Percentiles rank a stretch among this genome's conserved stretches.
Evolutionary conservation across 2,329 filamentous ascomycete species (phyloP).

Genomic region (Colletotrichum coccodes): DNA sequence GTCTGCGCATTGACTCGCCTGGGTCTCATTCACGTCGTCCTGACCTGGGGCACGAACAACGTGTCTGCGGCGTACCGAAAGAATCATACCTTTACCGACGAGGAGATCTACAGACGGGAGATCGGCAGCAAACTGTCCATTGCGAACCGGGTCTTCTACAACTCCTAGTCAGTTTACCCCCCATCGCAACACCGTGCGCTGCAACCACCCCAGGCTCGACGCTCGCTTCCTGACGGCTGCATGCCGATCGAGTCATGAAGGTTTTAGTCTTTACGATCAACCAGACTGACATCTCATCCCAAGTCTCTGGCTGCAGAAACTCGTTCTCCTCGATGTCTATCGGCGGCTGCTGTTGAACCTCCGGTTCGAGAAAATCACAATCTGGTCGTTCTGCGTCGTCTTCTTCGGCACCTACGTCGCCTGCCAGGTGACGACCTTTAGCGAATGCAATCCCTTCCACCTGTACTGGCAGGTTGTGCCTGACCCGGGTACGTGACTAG

Average conservation of each 20-base stretch:
- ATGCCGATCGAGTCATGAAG: slow-evolving; percentile 7
- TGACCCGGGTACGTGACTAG: slow-evolving; percentile 41
- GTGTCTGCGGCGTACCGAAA: slow-evolving; percentile 38
- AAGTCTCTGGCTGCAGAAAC: slow-evolving; percentile 43
- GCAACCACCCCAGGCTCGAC: background rate
- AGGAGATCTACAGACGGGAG: slow-evolving; percentile 45
- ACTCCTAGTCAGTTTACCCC: slow-evolving; percentile 43
- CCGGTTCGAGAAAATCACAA: slow-evolving; percentile 37
- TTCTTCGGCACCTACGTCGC: slow-evolving; percentile 43
- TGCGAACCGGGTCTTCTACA: slow-evolving; percentile 44
- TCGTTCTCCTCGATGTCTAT: slow-evolving; percentile 41
- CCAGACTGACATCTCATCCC: background rate
- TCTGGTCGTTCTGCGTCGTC: slow-evolving; percentile 39
- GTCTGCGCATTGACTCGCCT: slow-evolving; percentile 40
- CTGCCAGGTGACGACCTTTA: slow-evolving; percentile 45
- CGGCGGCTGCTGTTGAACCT: slow-evolving; percentile 38
- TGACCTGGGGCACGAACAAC: slow-evolving; percentile 49
- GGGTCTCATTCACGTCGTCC: slow-evolving; percentile 44
- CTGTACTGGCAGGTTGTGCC: slow-evolving; percentile 67
- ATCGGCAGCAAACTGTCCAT: slow-evolving; percentile 47
- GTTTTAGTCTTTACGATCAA: background rate
- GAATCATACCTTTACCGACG: slow-evolving; percentile 38
- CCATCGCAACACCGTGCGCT: background rate
- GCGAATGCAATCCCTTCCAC: slow-evolving; percentile 55
- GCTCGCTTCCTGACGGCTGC: slow-evolving; percentile 1